phyloP scores from a whole-genome alignment of 2,329 filamentous ascomycete species.

The Parastagonospora nodorum region DNA sequence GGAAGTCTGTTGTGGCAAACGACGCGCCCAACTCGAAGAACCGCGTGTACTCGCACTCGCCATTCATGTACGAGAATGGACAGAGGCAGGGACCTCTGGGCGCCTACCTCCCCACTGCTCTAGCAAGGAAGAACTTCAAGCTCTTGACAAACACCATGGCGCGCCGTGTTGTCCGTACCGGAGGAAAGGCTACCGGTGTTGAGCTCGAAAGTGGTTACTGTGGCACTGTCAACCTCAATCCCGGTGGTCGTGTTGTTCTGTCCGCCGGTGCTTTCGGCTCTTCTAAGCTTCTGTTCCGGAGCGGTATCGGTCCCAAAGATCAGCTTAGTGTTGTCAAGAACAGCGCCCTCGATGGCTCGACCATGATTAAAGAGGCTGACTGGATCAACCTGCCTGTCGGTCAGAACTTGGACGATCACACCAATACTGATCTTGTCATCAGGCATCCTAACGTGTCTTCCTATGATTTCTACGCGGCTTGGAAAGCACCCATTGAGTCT shows the following conservation, averaged over 20 bases:
- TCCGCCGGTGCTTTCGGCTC: conserved; percentile 73
- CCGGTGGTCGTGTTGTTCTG: conserved; percentile 68
- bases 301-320: conserved; percentile 67
- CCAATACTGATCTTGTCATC: conserved; percentile 62
- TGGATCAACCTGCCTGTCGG: conserved; percentile 61
- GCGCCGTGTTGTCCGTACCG: conserved; percentile 67
- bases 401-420: conserved; percentile 58
- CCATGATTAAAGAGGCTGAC: conserved; percentile 50
- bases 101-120: conserved; percentile 70
- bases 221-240: conserved; percentile 65
- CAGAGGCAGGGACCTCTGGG: conserved; percentile 72
- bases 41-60: conserved; percentile 65
- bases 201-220: conserved; percentile 67
- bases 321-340: conserved; percentile 53
- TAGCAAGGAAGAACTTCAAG: conserved; percentile 66
- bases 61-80: conserved; percentile 70
- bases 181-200: conserved; percentile 68
- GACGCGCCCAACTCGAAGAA: conserved; percentile 66
- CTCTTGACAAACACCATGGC: conserved; percentile 70
- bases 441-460: conserved; percentile 59
- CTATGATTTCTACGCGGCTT: conserved; percentile 71
- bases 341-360: conserved; percentile 49
- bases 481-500: conserved; percentile 48
- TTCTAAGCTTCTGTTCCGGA: conserved; percentile 70
- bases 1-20: conserved; percentile 67